Conservation (phyloP, 768 basidiomycete genomes). For the Mycena filopes region DNA sequence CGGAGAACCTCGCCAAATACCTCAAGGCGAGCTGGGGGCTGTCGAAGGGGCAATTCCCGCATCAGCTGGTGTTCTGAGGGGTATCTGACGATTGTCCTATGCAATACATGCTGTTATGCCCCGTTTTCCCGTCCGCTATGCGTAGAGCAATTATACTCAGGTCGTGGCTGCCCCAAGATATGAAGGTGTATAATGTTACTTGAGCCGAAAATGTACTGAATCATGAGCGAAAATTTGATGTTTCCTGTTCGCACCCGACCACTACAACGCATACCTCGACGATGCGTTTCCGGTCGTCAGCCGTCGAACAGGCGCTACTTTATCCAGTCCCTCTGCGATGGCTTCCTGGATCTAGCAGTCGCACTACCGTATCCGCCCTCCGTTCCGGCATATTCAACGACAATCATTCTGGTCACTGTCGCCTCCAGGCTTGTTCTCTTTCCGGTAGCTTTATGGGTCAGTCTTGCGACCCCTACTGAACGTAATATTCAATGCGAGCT, state of each 20-base stretch:
- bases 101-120: slow-evolving; percentile 46
- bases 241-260: slow-evolving; percentile 24
- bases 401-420: slow-evolving; percentile 78
- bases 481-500: slow-evolving; percentile 14
- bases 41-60: slow-evolving; percentile 97
- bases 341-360: slow-evolving; percentile 79
- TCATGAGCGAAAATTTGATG: slow-evolving; percentile 17
- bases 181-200: slow-evolving; percentile 21
- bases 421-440: slow-evolving; percentile 69
- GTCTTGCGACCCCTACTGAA: slow-evolving; percentile 32
- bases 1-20: slow-evolving; percentile 92
- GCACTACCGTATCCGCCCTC: slow-evolving; percentile 79
- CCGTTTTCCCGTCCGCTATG: slow-evolving; percentile 29
- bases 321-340: slow-evolving; percentile 62
- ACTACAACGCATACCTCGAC: slow-evolving; percentile 28
- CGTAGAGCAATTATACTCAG: slow-evolving; percentile 23
- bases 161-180: slow-evolving; percentile 2
- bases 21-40: slow-evolving; percentile 93
- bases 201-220: background rate
- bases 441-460: slow-evolving; percentile 83
- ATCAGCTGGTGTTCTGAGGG: slow-evolving; percentile 88
- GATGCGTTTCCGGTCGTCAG: slow-evolving; percentile 10
- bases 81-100: slow-evolving; percentile 31
- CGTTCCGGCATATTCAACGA: slow-evolving; percentile 76
- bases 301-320: slow-evolving; percentile 37